Evolutionary conservation across 345 rosid genomes (phyloP).

Genomic region (Heritiera fomes): DNA sequence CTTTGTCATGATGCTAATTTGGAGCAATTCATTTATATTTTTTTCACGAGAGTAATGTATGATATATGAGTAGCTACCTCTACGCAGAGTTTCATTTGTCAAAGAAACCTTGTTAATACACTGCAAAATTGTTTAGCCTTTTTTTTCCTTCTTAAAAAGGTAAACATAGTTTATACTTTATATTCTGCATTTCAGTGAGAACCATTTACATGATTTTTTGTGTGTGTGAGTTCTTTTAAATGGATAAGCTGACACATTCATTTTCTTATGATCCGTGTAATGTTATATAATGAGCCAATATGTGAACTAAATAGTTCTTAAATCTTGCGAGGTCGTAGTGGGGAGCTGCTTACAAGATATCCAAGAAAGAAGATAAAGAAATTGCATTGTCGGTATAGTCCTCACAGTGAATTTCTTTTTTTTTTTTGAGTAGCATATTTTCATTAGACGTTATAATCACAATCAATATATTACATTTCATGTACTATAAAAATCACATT

Average conservation of each 20-base stretch:
- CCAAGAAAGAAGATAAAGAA: constrained; percentile 67
- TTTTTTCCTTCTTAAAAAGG: no score
- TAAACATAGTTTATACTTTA: background rate
- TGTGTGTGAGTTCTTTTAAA: no score
- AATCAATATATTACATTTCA: no score
- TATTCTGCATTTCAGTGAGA: background rate
- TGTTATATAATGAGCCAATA: background rate
- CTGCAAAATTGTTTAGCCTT: background rate
- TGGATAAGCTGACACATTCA: background rate
- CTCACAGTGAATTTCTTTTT: constrained; percentile 11
- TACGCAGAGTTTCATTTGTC: background rate
- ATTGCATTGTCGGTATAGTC: constrained; percentile 61
- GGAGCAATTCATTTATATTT: background rate
- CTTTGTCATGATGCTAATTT: background rate
- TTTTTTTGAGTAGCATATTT: no score
- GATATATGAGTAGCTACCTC: background rate
- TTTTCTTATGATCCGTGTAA: background rate
- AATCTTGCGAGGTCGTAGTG: constrained; percentile 56
- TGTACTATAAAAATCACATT: no score
- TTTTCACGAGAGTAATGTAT: background rate
- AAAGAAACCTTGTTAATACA: background rate
- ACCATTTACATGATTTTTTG: background rate
- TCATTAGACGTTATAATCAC: no score
- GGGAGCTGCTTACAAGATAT: constrained; percentile 91
- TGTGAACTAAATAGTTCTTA: constrained; percentile 21